phyloP scores from a whole-genome alignment of 2,329 filamentous ascomycete genomes.

The Emericellopsis cladophorae region DNA sequence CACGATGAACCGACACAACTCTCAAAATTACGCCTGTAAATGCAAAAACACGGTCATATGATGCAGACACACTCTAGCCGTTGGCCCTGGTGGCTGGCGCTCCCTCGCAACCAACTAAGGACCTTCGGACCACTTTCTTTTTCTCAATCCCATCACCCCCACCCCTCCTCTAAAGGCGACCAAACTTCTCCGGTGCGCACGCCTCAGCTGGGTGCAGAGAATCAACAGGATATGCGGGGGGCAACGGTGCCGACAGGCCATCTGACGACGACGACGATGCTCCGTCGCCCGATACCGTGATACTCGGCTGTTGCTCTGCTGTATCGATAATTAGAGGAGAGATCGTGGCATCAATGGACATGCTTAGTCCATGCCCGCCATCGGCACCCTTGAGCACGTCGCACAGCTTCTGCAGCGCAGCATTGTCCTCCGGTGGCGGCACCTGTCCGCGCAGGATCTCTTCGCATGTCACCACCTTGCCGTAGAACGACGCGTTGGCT shows the following conservation, averaged over 20 bases:
- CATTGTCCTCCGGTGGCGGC: constrained; percentile 7
- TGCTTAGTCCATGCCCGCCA: constrained; percentile 1
- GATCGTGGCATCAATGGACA: neutral
- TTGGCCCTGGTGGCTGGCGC: too few species aligned
- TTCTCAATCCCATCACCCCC: too few species aligned
- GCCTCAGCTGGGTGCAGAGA: neutral
- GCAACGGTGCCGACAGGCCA: neutral
- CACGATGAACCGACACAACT: too few species aligned
- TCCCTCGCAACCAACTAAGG: too few species aligned
- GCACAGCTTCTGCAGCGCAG: constrained; percentile 3
- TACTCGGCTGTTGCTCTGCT: too few species aligned
- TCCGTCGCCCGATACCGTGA: too few species aligned
- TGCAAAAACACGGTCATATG: too few species aligned
- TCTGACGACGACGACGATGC: too few species aligned
- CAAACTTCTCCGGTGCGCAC: neutral
- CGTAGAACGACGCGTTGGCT: constrained; percentile 80
- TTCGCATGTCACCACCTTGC: constrained; percentile 36
- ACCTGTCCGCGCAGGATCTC: constrained; percentile 33
- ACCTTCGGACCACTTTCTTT: too few species aligned
- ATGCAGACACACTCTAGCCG: too few species aligned
- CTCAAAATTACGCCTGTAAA: too few species aligned
- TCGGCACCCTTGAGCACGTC: constrained; percentile 7
- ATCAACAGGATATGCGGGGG: neutral
- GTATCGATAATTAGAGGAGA: neutral
- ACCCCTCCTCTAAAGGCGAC: too few species aligned